phyloP scores from a whole-genome alignment of 2,329 filamentous ascomycete genomes.

The Apiospora malaysiana region DNA sequence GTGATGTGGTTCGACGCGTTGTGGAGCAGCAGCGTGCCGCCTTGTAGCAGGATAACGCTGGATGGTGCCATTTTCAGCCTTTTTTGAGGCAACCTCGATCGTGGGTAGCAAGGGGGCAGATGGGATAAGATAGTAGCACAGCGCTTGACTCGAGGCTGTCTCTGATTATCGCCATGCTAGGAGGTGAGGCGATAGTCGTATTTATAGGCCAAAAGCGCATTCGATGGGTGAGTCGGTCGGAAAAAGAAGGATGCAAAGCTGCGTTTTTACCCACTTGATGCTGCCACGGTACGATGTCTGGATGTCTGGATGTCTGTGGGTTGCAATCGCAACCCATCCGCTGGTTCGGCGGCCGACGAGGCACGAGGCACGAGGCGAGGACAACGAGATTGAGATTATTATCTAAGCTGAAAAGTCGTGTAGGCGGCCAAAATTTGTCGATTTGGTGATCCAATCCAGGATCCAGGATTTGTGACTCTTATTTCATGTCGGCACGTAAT shows the following conservation, averaged over 20 bases:
- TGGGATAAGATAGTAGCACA: neutral
- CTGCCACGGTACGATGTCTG: neutral
- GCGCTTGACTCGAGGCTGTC: neutral
- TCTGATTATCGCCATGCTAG: neutral
- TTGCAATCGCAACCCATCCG: neutral
- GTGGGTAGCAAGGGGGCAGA: neutral
- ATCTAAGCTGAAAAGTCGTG: constrained; percentile 1
- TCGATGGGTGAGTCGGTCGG: neutral
- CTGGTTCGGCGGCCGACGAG: neutral
- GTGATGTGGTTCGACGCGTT: constrained; percentile 26
- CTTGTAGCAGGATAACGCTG: constrained; percentile 27
- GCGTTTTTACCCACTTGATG: neutral
- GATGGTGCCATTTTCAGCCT: constrained; percentile 15
- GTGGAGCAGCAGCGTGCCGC: constrained; percentile 29
- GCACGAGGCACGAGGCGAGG: neutral
- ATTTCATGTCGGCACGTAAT: neutral
- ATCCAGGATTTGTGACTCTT: neutral
- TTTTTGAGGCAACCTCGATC: neutral
- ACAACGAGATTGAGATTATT: neutral
- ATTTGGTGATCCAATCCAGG: neutral
- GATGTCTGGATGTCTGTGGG: neutral
- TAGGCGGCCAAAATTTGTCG: neutral
- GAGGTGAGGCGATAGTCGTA: constrained; percentile 10
- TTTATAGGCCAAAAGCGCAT: neutral
- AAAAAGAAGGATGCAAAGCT: neutral